These are phyloP conservation scores for Colletotrichum ledebouriae DNA, from an alignment of 2,329 filamentous ascomycete genomes.

Conservation along the genomic window DNA sequence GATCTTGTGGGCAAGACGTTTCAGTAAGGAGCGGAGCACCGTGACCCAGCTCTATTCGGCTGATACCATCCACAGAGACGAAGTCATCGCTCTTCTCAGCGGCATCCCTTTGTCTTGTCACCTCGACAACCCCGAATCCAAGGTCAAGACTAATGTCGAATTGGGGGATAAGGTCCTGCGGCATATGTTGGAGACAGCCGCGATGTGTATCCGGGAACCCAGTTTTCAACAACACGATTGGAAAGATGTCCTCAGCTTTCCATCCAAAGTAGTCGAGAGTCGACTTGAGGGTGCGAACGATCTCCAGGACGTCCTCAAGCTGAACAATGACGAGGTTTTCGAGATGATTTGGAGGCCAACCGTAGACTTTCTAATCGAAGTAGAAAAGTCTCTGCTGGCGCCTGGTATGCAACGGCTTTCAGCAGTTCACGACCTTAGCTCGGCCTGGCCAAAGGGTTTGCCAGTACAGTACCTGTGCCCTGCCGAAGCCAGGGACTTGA, in stretches of 20 bases:
- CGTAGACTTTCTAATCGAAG: slow-evolving; percentile 7
- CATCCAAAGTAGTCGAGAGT: not conserved
- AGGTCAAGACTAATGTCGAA: not conserved
- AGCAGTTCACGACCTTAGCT: not conserved
- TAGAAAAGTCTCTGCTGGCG: slow-evolving; percentile 5
- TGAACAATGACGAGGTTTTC: slow-evolving; percentile 5
- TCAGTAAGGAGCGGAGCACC: slow-evolving; percentile 47
- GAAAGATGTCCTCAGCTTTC: slow-evolving; percentile 1
- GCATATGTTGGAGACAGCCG: slow-evolving; percentile 26
- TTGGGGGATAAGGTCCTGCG: slow-evolving; percentile 16
- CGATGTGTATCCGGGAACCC: slow-evolving; percentile 22
- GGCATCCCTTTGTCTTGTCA: not conserved
- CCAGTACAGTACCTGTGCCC: slow-evolving; percentile 10
- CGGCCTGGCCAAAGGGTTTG: slow-evolving; percentile 14
- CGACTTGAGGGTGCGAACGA: slow-evolving; percentile 9
- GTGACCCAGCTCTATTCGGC: slow-evolving; percentile 43
- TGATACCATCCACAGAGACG: not conserved
- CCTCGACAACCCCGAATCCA: not conserved
- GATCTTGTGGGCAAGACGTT: slow-evolving; percentile 49
- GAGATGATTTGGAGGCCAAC: slow-evolving; percentile 21
- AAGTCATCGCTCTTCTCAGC: slow-evolving; percentile 12
- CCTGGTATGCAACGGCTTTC: slow-evolving; percentile 9
- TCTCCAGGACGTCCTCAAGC: not conserved
- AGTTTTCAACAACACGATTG: slow-evolving; percentile 20
- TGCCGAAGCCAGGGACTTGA: not conserved